Conservation (phyloP, 169 alveolate genomes). For the Neospora caninum region DNA sequence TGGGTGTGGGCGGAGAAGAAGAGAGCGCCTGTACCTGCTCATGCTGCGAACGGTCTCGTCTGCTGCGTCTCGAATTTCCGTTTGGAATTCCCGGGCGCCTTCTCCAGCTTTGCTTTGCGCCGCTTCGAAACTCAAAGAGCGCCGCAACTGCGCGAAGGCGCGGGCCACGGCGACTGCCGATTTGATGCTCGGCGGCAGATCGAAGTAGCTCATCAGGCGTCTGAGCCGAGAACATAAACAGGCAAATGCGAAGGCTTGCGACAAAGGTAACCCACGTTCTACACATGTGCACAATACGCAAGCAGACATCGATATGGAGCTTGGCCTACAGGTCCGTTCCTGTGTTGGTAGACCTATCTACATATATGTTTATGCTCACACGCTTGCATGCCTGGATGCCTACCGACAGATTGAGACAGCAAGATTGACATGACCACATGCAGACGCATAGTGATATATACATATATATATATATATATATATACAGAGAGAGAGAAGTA, state of each 20-base stretch:
- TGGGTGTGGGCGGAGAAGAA: not conserved
- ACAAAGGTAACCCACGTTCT: not conserved
- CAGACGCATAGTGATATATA: too few relatives aligned
- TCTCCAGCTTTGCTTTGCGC: not conserved
- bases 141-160: not conserved
- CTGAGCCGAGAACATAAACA: not conserved
- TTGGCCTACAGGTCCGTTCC: not conserved
- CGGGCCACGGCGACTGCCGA: slow-evolving; percentile 3
- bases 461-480: too few relatives aligned
- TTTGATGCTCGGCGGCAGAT: slow-evolving; percentile 7
- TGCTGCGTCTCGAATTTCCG: not conserved
- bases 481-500: too few relatives aligned
- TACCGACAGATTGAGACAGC: too few relatives aligned
- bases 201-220: not conserved
- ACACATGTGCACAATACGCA: not conserved
- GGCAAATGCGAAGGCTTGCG: too few relatives aligned
- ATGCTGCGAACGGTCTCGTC: not conserved
- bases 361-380: too few relatives aligned
- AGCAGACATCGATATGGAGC: not conserved
- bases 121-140: not conserved
- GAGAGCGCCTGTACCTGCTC: not conserved
- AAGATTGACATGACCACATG: too few relatives aligned
- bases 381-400: too few relatives aligned
- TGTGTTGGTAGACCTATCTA: not conserved
- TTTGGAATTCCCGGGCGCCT: not conserved